Conservation (phyloP, 495 filamentous ascomycete species). For the Pyrenula aspistea region DNA sequence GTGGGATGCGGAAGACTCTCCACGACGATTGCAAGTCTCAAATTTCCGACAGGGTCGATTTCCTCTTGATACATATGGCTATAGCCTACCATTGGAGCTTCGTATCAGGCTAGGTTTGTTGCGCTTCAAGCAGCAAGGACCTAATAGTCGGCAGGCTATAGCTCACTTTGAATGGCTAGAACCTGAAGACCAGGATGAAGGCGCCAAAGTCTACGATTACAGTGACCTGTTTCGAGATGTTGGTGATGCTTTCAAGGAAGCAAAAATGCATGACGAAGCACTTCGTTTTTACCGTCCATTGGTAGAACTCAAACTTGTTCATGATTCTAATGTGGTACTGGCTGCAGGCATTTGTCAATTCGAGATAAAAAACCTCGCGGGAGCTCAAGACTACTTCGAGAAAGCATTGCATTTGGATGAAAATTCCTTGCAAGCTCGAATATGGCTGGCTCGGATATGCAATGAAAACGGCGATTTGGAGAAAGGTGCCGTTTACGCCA, state of each 20-base stretch:
- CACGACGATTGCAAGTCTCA: slow-evolving; percentile 45
- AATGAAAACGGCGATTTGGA: slow-evolving; percentile 55
- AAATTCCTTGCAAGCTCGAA: slow-evolving; percentile 56
- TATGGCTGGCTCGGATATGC: slow-evolving; percentile 68
- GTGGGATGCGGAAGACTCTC: slow-evolving; percentile 68
- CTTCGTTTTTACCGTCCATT: slow-evolving; percentile 64
- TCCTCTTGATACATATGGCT: slow-evolving; percentile 52
- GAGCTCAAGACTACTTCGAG: slow-evolving; percentile 65
- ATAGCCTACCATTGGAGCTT: slow-evolving; percentile 68
- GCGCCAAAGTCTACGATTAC: slow-evolving; percentile 46
- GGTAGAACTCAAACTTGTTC: slow-evolving; percentile 40
- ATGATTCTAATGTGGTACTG: slow-evolving; percentile 51
- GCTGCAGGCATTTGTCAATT: slow-evolving; percentile 64
- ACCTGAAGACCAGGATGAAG: slow-evolving; percentile 34
- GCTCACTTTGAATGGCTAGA: slow-evolving; percentile 57
- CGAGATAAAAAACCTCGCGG: slow-evolving; percentile 42
- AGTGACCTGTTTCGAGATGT: slow-evolving; percentile 66
- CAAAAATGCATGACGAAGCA: slow-evolving; percentile 45
- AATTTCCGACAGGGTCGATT: slow-evolving; percentile 43
- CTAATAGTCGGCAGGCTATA: slow-evolving; percentile 60
- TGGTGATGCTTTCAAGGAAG: slow-evolving; percentile 52
- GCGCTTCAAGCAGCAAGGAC: slow-evolving; percentile 50
- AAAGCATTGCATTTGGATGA: slow-evolving; percentile 57
- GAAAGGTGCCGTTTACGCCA: slow-evolving; percentile 60
- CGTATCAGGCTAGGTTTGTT: slow-evolving; percentile 79